Base-by-base conservation (phyloP, 2,329 filamentous ascomycete genomes). In the Endothia cerciana region DNA sequence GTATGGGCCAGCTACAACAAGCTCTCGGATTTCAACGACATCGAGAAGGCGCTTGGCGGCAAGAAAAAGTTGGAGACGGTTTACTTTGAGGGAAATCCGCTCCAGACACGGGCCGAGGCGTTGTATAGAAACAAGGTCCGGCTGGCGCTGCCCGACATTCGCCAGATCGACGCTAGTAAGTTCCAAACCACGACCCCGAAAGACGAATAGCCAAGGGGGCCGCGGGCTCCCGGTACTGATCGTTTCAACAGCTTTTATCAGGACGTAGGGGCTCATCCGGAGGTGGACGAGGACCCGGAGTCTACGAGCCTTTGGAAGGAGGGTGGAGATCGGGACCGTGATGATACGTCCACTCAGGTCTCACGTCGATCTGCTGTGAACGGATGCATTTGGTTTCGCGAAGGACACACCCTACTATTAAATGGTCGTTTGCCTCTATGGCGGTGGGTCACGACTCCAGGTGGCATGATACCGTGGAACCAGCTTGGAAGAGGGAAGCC, bases 131-230 rank as follows among this genome's bases (percentile, higher is more conserved):
- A 97, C 80, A 99, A 99, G 80, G 88, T 99, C 53, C 86, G 90
- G 66, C 79, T 99, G 76, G 91, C 93, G 41, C 78, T 99, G 77
- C 95, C 95, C 65, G 91, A 95, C 77, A 82, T 99, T 62, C 87
- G 87, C 75, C 94, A 99, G 82, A 97, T 99, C 76, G 95, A 99
- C 86, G 95, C 95, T 66, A 96, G 94, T 97, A 83, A 88, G 93
- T 92, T 43, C 30, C 67, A 51, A 15, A 10, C 13, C 13, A 60
- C 11, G 1, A 13, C 7, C 15, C 5, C 6, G 6, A 36, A 25
- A 15, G 7, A 4, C 13, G 17, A n/a, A 38, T 36, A 19, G n/a
- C 19, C 45, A 51, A 10, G 10, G 33, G 33, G 33, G 33, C 33
- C 33, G 6, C 6, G 33, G 33, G 10, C 10, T 1, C 33, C 45